These are phyloP conservation scores for Brasenia schreberi DNA, from an alignment of 164 flowering plant genomes.

Conservation along the genomic window DNA sequence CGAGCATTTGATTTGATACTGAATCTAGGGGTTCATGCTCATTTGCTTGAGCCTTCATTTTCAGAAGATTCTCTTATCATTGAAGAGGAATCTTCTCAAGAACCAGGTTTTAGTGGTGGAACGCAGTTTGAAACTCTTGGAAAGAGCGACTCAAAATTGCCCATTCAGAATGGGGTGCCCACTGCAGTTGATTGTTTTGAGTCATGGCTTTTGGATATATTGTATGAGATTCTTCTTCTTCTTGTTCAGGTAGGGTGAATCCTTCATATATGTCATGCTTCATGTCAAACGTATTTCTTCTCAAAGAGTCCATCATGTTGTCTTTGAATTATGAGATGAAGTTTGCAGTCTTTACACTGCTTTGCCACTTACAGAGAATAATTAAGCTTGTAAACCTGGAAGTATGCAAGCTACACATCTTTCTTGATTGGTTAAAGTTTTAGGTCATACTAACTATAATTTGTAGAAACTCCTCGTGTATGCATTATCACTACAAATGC, in stretches of 20 bases:
- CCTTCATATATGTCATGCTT: background rate
- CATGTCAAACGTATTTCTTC: background rate
- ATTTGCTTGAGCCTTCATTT: slow-evolving; percentile 74
- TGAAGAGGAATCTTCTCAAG: slow-evolving; percentile 58
- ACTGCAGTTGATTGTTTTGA: slow-evolving; percentile 73
- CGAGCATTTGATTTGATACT: slow-evolving; percentile 92
- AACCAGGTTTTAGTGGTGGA: slow-evolving; percentile 36
- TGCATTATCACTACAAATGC: too few species aligned
- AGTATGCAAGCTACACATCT: background rate
- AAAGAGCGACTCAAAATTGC: slow-evolving; percentile 24
- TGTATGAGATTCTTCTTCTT: slow-evolving; percentile 75
- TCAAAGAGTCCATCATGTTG: background rate
- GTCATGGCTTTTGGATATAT: slow-evolving; percentile 79
- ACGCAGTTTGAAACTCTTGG: slow-evolving; percentile 23
- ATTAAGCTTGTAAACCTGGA: background rate
- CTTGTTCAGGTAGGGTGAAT: slow-evolving; percentile 71
- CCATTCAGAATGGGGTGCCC: slow-evolving; percentile 20
- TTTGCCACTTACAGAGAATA: background rate
- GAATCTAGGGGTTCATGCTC: slow-evolving; percentile 98
- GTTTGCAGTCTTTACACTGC: background rate
- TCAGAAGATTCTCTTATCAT: slow-evolving; percentile 47
- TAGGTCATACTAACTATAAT: too few species aligned
- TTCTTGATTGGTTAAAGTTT: background rate
- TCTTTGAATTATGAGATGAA: background rate
- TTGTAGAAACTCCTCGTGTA: too few species aligned